Conservation (phyloP, 2,329 filamentous ascomycete species). For the Cucurbitaria berberidis region DNA sequence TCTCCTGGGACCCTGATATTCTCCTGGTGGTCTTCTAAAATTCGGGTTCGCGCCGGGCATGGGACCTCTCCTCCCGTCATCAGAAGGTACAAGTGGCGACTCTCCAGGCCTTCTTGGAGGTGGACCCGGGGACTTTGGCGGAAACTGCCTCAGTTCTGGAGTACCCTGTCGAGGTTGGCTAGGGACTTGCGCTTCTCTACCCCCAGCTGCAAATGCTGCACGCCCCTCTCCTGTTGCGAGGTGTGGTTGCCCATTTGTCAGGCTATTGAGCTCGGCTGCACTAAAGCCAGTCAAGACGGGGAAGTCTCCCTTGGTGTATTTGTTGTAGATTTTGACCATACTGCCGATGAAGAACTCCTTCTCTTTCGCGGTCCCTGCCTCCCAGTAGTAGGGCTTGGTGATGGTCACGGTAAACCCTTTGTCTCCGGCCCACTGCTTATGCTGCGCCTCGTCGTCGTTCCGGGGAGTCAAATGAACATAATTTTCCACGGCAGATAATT, state of each 20-base stretch:
- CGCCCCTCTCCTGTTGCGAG: slow-evolving; percentile 39
- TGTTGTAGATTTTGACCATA: slow-evolving; percentile 92
- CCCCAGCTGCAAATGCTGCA: slow-evolving; percentile 16
- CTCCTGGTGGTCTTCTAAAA: slow-evolving; percentile 31
- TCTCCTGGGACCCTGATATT: slow-evolving; percentile 25
- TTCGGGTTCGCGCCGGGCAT: slow-evolving; percentile 23
- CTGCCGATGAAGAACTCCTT: slow-evolving; percentile 99
- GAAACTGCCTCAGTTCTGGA: slow-evolving; percentile 25
- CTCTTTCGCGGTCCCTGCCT: slow-evolving; percentile 90
- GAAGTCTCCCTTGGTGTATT: slow-evolving; percentile 76
- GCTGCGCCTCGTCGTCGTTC: slow-evolving; percentile 65
- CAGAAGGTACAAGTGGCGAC: slow-evolving; percentile 12
- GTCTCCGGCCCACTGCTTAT: slow-evolving; percentile 77
- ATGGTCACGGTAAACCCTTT: slow-evolving; percentile 87
- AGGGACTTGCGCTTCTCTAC: slow-evolving; percentile 15
- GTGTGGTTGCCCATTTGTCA: slow-evolving; percentile 63
- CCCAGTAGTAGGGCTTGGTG: slow-evolving; percentile 96
- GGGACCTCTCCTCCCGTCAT: slow-evolving; percentile 24
- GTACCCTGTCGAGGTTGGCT: slow-evolving; percentile 19
- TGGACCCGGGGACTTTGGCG: slow-evolving; percentile 31
- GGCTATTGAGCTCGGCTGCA: slow-evolving; percentile 74
- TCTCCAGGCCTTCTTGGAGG: slow-evolving; percentile 30
- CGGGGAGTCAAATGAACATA: slow-evolving; percentile 69
- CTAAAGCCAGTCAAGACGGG: slow-evolving; percentile 86
- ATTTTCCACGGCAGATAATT: slow-evolving; percentile 82